phyloP scores from a whole-genome alignment of 2,329 filamentous ascomycete species.

The Chaetomiaceae sp. region DNA sequence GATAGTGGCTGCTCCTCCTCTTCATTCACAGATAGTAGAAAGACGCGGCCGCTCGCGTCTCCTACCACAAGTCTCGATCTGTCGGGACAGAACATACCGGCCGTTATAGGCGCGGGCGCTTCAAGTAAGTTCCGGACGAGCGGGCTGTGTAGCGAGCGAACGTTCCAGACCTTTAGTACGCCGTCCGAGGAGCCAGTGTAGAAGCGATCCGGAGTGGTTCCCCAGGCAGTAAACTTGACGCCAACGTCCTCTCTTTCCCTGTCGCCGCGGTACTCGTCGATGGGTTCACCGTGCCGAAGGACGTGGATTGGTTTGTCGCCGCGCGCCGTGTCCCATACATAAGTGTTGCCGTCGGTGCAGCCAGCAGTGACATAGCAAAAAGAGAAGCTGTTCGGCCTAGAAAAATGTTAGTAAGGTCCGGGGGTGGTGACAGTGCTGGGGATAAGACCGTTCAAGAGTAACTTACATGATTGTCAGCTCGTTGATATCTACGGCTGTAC shows the following conservation, averaged over 20 bases:
- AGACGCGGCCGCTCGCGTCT: conserved; percentile 56
- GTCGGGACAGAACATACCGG: conserved; percentile 53
- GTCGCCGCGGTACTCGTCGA: conserved; percentile 37
- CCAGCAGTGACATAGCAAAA: conserved; percentile 53
- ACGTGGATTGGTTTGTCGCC: conserved; percentile 52
- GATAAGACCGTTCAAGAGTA: too few relatives aligned
- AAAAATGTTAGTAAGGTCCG: conserved; percentile 21
- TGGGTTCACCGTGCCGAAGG: conserved; percentile 45
- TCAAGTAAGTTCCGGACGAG: conserved; percentile 49
- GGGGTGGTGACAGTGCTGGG: neutral
- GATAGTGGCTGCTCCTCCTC: conserved; percentile 33
- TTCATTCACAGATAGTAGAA: conserved; percentile 46
- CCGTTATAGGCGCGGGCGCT: conserved; percentile 50
- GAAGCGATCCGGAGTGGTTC: conserved; percentile 47
- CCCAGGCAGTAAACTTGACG: conserved; percentile 60
- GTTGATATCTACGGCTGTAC: conserved; percentile 55
- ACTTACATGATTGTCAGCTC: conserved; percentile 49
- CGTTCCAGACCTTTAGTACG: conserved; percentile 57
- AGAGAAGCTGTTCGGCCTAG: conserved; percentile 43
- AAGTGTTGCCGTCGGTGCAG: conserved; percentile 56
- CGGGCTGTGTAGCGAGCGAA: conserved; percentile 38
- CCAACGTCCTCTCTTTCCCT: conserved; percentile 53
- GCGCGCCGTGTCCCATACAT: conserved; percentile 56
- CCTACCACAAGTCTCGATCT: conserved; percentile 50
- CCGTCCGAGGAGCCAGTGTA: conserved; percentile 61